Percentiles rank a stretch among this genome's conserved stretches.
These are phyloP conservation scores for Endoconidiophora laricicola DNA, from an alignment of 2,329 filamentous ascomycete genomes.

Conservation along the genomic window DNA sequence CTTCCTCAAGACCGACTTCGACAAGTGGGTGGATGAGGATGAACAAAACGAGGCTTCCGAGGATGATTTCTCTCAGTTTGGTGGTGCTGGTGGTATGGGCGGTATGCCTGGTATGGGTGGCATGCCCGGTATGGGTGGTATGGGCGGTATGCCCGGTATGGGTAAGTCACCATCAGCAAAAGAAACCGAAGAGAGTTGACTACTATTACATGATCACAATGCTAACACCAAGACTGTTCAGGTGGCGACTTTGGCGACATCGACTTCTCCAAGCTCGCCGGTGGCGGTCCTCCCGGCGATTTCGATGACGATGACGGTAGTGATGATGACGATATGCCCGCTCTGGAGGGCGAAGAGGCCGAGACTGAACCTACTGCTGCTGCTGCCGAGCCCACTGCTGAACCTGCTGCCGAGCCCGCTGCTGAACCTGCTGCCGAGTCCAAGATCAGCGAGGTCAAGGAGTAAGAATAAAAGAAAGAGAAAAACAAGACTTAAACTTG, in stretches of 20 bases:
- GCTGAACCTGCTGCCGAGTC: slow-evolving; percentile 9
- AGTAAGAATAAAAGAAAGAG: slow-evolving; percentile 1
- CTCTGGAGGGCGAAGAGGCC: slow-evolving; percentile 49
- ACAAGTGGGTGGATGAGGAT: slow-evolving; percentile 98
- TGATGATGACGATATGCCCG: slow-evolving; percentile 64
- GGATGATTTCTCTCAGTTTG: slow-evolving; percentile 58
- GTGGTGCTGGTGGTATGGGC: slow-evolving; percentile 41
- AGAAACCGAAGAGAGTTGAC: background rate
- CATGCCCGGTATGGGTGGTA: slow-evolving; percentile 23
- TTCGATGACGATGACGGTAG: slow-evolving; percentile 35
- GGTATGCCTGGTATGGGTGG: slow-evolving; percentile 33
- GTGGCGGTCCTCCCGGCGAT: slow-evolving; percentile 27
- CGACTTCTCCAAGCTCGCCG: slow-evolving; percentile 83
- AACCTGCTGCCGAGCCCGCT: background rate
- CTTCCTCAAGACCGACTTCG: slow-evolving; percentile 97
- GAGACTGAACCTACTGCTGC: slow-evolving; percentile 23
- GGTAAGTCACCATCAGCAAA: slow-evolving; percentile 15
- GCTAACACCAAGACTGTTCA: background rate
- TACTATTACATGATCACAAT: background rate
- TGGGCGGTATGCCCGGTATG: slow-evolving; percentile 37
- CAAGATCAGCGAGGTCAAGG: slow-evolving; percentile 1
- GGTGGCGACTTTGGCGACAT: slow-evolving; percentile 65
- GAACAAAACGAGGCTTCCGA: slow-evolving; percentile 85
- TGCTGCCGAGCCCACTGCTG: slow-evolving; percentile 9
- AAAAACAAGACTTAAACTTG: slow-evolving; percentile 1